Conservation (phyloP, 768 basidiomycete species). For the Arthromyces matolae region DNA sequence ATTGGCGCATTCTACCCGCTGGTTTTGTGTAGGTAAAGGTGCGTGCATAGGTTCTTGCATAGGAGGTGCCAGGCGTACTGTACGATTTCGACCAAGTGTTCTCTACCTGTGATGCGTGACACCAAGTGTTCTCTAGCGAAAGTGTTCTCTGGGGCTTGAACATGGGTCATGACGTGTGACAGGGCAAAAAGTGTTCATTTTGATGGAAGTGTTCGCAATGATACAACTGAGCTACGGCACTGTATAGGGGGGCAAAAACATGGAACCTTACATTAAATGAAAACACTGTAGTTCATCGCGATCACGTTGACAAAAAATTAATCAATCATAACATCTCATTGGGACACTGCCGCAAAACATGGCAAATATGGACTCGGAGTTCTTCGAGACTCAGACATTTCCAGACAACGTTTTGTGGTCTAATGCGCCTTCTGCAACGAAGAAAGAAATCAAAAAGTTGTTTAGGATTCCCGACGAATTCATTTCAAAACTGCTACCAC, state of each 20-base stretch:
- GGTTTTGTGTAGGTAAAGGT: too few species aligned
- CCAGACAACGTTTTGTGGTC: too few species aligned
- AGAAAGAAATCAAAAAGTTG: not conserved
- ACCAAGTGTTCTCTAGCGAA: not conserved
- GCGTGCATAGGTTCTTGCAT: too few species aligned
- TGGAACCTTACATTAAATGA: too few species aligned
- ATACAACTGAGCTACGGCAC: not conserved
- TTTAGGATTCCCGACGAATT: not conserved
- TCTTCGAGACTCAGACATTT: not conserved
- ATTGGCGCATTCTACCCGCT: too few species aligned
- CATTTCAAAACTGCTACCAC: not conserved
- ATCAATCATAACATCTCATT: not conserved
- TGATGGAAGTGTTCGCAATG: constrained; percentile 1
- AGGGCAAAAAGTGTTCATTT: constrained; percentile 4
- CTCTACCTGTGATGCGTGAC: not conserved
- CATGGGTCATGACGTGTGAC: not conserved
- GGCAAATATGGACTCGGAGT: not conserved
- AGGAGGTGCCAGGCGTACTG: too few species aligned
- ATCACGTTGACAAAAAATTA: not conserved
- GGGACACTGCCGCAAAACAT: not conserved
- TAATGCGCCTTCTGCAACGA: not conserved
- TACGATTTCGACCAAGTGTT: not conserved
- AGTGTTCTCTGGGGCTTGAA: too few species aligned
- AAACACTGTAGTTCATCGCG: too few species aligned
- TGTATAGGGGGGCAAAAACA: not conserved